Evolutionary conservation across 768 basidiomycete species (phyloP).

Genomic region (Rhizopogon roseolus): DNA sequence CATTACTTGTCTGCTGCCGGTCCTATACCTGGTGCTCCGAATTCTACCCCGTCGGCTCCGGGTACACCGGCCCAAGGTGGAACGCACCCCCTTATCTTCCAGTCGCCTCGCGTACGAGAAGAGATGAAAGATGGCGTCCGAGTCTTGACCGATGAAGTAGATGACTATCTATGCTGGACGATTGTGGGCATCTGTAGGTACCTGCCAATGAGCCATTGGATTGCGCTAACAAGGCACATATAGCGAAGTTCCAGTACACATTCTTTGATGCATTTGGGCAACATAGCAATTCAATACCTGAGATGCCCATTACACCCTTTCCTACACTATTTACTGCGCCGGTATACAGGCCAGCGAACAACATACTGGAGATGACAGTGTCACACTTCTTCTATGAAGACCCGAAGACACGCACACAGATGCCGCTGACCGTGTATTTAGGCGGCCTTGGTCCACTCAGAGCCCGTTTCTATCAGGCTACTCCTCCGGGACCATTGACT

Average conservation of each 20-base stretch:
- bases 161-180: slow-evolving; percentile 94
- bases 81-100: slow-evolving; percentile 77
- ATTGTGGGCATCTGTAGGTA: slow-evolving; percentile 90
- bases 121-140: slow-evolving; percentile 76
- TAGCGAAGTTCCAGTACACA: slow-evolving; percentile 91
- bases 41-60: slow-evolving; percentile 65
- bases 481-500: slow-evolving; percentile 64
- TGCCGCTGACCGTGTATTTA: slow-evolving; percentile 84
- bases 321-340: slow-evolving; percentile 84
- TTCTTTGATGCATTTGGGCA: slow-evolving; percentile 89
- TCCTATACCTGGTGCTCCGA: slow-evolving; percentile 73
- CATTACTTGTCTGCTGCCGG: slow-evolving; percentile 89
- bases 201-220: slow-evolving; percentile 6
- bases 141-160: slow-evolving; percentile 81
- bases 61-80: slow-evolving; percentile 73
- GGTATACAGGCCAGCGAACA: slow-evolving; percentile 60
- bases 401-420: slow-evolving; percentile 54
- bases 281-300: slow-evolving; percentile 63
- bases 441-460: slow-evolving; percentile 84
- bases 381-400: slow-evolving; percentile 87
- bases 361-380: slow-evolving; percentile 79
- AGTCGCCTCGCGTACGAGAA: slow-evolving; percentile 74
- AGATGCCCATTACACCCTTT: slow-evolving; percentile 83
- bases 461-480: slow-evolving; percentile 72
- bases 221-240: slow-evolving; percentile 15